Evolutionary conservation across 2,329 filamentous ascomycete species (phyloP), one percentile per base, ranked within the genome.

Genomic region (Fusarium caatingaense): DNA sequence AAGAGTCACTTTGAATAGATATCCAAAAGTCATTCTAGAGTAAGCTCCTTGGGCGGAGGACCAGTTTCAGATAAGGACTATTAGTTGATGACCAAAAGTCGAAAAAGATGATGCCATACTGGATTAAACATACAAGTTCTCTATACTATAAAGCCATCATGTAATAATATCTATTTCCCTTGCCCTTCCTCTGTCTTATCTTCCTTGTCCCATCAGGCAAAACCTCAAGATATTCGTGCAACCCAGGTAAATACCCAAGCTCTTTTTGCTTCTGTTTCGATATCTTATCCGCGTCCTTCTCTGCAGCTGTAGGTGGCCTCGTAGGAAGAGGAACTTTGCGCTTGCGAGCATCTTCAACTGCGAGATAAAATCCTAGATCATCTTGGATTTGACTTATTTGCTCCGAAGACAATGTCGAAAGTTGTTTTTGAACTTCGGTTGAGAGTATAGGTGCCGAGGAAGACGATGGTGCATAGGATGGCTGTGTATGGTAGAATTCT

Each of bases 161-260:
- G 18, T 41, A 28, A 3, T 63, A n/a, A 32, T 41, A 54, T 55
- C 45, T 28, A 50, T 53, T 64, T 2, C 60, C 62, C 16, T 15
- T 65, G 6, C 25, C 23, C 15, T 64, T n/a, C 25, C 9, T 25
- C 30, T 69, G 49, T 10, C 66, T 27, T 11, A 69, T 66, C 50
- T 66, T 69, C 1, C 66, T 61, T 6, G 42, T 69, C 6, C 66
- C 66, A 44, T 69, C 66, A 40, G 66, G 66, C 3, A 62, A 18
- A 1, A 57, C 54, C 34, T 69, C 66, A 2, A 69, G 21, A 30
- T 69, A 69, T 27, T 69, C 66, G 16, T 69, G 57, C 32, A 66
- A 2, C 0, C 66, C 66, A 0, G 60, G 66, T 3, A 57, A 41
- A 18, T 66, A 61, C 11, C 66, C 66, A 20, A 66, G 9, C 12